phyloP scores from a whole-genome alignment of 352 stramenopile species.

The Elongisporangium undulatum region DNA sequence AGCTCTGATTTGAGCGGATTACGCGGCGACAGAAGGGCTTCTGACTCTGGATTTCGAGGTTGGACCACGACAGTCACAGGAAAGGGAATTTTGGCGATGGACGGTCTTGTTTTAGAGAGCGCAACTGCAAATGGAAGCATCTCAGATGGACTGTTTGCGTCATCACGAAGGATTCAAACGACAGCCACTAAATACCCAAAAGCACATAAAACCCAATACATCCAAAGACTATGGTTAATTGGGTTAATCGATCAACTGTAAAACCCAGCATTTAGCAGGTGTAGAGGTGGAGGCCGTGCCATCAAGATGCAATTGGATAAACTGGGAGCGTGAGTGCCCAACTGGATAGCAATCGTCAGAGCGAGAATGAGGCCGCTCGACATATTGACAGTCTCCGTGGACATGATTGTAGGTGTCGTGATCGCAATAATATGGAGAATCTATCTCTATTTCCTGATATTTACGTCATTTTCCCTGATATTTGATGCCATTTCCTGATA shows the following conservation, averaged over 20 bases:
- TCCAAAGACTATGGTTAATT: too few relatives aligned
- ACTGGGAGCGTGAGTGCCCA: not conserved
- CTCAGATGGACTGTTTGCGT: not conserved
- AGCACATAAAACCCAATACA: too few relatives aligned
- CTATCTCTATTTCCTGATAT: too few relatives aligned
- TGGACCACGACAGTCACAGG: not conserved
- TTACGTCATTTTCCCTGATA: not conserved
- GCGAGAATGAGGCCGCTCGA: not conserved
- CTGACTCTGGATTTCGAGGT: not conserved
- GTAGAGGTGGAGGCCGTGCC: not conserved
- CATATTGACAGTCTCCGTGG: not conserved
- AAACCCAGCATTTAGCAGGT: not conserved
- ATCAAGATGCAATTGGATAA: not conserved
- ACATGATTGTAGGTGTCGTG: not conserved
- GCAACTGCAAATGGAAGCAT: not conserved
- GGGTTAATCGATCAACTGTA: not conserved
- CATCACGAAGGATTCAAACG: not conserved
- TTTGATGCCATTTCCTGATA: not conserved
- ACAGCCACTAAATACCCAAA: not conserved
- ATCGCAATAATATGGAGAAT: too few relatives aligned
- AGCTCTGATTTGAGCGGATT: not conserved
- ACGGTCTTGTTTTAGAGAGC: too few relatives aligned
- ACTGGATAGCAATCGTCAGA: not conserved
- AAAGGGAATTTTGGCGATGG: not conserved
- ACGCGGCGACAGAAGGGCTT: not conserved